These are phyloP conservation scores for Cystoisospora suis DNA, from an alignment of 169 alveolate species.

Conservation along the genomic window DNA sequence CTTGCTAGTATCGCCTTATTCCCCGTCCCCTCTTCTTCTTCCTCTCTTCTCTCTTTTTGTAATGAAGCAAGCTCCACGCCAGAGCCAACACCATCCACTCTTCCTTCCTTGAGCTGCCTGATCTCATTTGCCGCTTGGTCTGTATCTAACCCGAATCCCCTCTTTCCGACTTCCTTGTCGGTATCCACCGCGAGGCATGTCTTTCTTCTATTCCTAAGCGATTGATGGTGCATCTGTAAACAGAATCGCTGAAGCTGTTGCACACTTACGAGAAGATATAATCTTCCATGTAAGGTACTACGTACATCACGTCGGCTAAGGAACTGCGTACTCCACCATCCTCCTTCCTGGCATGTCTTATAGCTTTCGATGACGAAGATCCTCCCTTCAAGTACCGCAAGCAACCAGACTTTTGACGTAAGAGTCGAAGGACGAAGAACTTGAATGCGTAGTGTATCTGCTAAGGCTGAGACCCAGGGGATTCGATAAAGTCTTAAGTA, in stretches of 20 bases:
- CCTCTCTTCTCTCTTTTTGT: too few relatives aligned
- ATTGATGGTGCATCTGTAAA: neutral
- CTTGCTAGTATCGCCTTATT: too few relatives aligned
- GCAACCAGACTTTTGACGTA: conserved; percentile 25
- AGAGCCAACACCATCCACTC: too few relatives aligned
- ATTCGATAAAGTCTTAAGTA: too few relatives aligned
- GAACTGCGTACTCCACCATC: conserved; percentile 88
- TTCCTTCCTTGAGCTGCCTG: too few relatives aligned
- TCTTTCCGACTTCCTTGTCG: neutral
- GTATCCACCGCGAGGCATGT: neutral
- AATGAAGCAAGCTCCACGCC: too few relatives aligned
- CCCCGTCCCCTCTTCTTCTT: too few relatives aligned
- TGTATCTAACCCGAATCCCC: neutral
- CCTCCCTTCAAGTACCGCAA: conserved; percentile 80
- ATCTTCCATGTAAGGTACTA: conserved; percentile 60
- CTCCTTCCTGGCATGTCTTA: conserved; percentile 84
- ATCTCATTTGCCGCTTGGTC: too few relatives aligned
- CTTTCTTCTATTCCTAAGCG: conserved; percentile 23
- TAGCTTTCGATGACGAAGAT: conserved; percentile 79
- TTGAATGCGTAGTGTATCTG: neutral
- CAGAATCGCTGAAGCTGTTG: conserved; percentile 36
- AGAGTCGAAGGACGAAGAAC: conserved; percentile 1
- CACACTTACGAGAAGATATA: conserved; percentile 42
- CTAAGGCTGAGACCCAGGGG: neutral
- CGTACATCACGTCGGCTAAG: conserved; percentile 87